Evolutionary conservation across 1,139 yeast genomes (phyloP).

Genomic region (Taphrina populina): DNA sequence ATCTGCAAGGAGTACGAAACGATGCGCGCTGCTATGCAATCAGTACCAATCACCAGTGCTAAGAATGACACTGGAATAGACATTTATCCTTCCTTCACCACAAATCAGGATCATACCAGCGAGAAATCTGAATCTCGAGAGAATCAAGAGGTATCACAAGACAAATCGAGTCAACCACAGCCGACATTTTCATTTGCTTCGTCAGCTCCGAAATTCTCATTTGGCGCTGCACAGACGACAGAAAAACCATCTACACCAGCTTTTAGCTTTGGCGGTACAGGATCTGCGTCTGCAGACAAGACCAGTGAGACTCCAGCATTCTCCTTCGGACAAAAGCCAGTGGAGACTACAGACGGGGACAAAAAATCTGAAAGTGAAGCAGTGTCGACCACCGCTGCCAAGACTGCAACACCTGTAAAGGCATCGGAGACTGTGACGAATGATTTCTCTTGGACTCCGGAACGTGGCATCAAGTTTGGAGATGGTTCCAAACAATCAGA

Average conservation of each 20-base stretch:
- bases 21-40: not conserved
- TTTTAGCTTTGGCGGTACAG: constrained; percentile 15
- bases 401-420: constrained; percentile 9
- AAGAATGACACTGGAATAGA: constrained; percentile 3
- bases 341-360: not conserved
- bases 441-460: constrained; percentile 45
- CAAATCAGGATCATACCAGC: not conserved
- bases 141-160: constrained; percentile 42
- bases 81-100: constrained; percentile 14
- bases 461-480: constrained; percentile 45
- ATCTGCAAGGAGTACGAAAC: constrained; percentile 17
- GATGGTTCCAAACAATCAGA: constrained; percentile 24
- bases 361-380: not conserved
- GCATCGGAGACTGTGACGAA: not conserved
- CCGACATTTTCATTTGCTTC: constrained; percentile 39
- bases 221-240: constrained; percentile 3
- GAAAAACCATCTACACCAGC: constrained; percentile 4
- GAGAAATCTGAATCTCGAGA: not conserved
- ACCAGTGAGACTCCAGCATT: constrained; percentile 11
- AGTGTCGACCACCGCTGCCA: not conserved
- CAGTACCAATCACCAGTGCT: constrained; percentile 3
- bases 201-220: constrained; percentile 18
- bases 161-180: constrained; percentile 45
- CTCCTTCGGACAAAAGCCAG: constrained; percentile 5
- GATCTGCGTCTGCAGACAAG: not conserved